These are phyloP conservation scores for Saturnispora quitensis DNA, from an alignment of 805 yeast genomes.

Conservation along the genomic window DNA sequence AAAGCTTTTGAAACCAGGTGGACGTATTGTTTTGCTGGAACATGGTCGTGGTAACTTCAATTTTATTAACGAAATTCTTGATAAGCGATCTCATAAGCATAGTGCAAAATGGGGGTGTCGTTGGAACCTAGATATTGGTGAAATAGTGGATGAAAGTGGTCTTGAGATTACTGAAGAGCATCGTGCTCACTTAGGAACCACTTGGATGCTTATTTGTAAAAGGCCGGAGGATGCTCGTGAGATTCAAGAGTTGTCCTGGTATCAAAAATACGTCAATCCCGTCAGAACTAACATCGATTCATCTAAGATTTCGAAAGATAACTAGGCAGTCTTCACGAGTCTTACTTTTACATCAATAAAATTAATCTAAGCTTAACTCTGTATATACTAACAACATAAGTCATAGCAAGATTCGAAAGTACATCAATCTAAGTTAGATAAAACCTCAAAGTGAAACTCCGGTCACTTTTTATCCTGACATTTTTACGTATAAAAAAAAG, in stretches of 20 bases:
- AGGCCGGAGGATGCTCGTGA: conserved; percentile 55
- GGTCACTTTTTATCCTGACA: neutral
- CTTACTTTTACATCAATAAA: neutral
- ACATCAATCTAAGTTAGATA: neutral
- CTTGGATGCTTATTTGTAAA: conserved; percentile 78
- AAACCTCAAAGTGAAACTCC: neutral
- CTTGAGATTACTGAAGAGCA: conserved; percentile 72
- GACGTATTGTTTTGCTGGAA: conserved; percentile 78
- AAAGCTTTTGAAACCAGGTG: conserved; percentile 72
- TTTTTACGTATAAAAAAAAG: neutral
- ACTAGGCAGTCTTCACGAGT: neutral
- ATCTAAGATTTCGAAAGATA: conserved; percentile 11
- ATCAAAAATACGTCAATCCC: conserved; percentile 39
- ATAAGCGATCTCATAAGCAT: conserved; percentile 73
- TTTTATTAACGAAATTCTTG: conserved; percentile 70
- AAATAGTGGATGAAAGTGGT: conserved; percentile 73
- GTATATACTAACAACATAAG: neutral
- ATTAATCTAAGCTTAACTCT: neutral
- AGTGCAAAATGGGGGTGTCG: conserved; percentile 93
- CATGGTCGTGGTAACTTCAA: conserved; percentile 86
- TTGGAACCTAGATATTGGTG: conserved; percentile 94
- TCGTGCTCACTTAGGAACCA: conserved; percentile 84
- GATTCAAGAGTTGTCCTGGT: conserved; percentile 38
- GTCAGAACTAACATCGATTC: conserved; percentile 26
- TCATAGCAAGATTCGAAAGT: neutral